phyloP scores from a whole-genome alignment of 192 early-diverging fungal genomes.

The Coemansia sp. region DNA sequence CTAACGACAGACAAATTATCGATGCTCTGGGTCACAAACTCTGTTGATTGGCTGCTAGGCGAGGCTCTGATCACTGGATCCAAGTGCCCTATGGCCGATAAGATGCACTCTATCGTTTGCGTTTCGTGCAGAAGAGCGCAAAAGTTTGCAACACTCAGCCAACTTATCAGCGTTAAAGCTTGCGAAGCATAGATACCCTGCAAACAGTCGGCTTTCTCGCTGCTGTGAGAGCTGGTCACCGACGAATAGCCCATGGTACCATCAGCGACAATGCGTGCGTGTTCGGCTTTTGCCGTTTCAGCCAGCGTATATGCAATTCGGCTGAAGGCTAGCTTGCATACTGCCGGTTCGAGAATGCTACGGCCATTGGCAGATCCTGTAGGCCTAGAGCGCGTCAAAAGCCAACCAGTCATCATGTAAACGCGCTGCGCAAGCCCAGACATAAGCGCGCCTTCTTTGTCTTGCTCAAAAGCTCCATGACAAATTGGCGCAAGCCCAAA shows the following conservation, averaged over 20 bases:
- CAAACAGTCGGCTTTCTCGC: background rate
- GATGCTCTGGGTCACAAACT: constrained; percentile 25
- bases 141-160: constrained; percentile 19
- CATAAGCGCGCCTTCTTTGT: background rate
- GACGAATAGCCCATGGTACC: background rate
- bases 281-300: background rate
- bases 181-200: constrained; percentile 20
- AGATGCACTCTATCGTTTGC: constrained; percentile 18
- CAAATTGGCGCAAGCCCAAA: background rate
- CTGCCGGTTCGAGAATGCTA: constrained; percentile 14
- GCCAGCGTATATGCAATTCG: constrained; percentile 10
- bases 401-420: constrained; percentile 24
- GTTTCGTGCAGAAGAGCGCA: constrained; percentile 36
- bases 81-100: constrained; percentile 11
- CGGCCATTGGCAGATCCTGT: background rate
- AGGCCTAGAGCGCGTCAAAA: constrained; percentile 21
- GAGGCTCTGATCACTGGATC: background rate
- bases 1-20: constrained; percentile 40
- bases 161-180: constrained; percentile 21
- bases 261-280: background rate
- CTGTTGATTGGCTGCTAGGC: background rate
- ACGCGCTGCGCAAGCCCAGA: constrained; percentile 4
- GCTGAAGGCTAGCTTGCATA: constrained; percentile 33
- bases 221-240: background rate
- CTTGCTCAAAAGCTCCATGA: background rate